Percentiles rank a stretch among this genome's conserved stretches.
Evolutionary conservation across 108 stramenopile species (phyloP).

Genomic region (Skeletonema menzelii): DNA sequence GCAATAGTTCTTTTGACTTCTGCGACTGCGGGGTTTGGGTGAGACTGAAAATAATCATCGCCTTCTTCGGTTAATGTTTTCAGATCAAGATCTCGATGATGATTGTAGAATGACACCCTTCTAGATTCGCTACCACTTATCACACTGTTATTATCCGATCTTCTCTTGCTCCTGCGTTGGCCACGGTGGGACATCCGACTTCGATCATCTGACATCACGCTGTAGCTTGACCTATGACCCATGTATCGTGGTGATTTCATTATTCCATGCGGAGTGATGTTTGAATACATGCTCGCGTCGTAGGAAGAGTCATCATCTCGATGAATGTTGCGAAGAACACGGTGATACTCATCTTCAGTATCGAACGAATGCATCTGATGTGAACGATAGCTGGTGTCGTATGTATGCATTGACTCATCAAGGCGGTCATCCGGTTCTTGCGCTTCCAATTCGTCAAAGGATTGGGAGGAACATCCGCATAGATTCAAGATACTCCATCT

Average conservation of each 20-base stretch:
- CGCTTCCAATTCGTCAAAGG: neutral
- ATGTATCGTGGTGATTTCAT: neutral
- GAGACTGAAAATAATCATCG: neutral
- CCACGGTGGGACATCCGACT: neutral
- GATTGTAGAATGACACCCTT: neutral
- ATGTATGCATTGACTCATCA: neutral
- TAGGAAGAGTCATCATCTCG: neutral
- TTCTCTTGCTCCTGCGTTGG: neutral
- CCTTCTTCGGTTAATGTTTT: neutral
- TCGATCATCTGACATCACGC: neutral
- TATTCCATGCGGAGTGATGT: neutral
- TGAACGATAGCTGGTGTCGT: neutral
- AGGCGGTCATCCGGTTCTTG: neutral
- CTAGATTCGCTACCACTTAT: neutral
- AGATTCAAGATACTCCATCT: neutral
- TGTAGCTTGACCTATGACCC: neutral
- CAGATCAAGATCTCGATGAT: neutral
- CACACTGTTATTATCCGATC: neutral
- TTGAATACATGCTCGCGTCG: neutral
- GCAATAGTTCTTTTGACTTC: neutral
- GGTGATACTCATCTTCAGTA: neutral
- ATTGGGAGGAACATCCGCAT: neutral
- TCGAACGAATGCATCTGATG: neutral
- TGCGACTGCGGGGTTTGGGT: neutral
- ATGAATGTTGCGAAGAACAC: neutral